A percentile compares a stretch with the other conserved stretches of the same genome.
Conservation (phyloP, 768 basidiomycete species). For the Termitomyces sp. region DNA sequence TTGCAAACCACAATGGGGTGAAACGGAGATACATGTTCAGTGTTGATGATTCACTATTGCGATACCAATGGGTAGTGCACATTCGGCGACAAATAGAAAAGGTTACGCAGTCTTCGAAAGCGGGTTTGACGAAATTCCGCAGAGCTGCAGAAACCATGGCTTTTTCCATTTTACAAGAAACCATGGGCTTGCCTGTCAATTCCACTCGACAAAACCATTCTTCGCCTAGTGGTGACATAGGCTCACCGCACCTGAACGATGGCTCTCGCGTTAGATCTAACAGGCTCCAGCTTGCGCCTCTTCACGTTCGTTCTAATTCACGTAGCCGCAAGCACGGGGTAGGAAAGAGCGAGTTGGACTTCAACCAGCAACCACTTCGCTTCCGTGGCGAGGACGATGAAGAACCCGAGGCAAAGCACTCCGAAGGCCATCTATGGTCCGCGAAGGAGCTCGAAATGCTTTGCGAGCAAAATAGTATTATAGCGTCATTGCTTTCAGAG, state of each 20-base stretch:
- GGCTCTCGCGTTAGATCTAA: constrained; percentile 14
- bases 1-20: constrained; percentile 58
- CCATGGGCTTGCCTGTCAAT: constrained; percentile 39
- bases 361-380: constrained; percentile 26
- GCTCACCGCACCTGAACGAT: constrained; percentile 6
- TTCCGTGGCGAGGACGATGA: constrained; percentile 11
- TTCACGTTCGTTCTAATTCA: constrained; percentile 62
- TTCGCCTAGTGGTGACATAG: constrained; percentile 25
- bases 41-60: constrained; percentile 73
- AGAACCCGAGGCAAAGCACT: constrained; percentile 18
- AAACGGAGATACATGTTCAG: constrained; percentile 96
- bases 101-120: constrained; percentile 31
- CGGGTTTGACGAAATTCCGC: constrained; percentile 43
- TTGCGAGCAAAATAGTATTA: constrained; percentile 87
- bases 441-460: constrained; percentile 81
- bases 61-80: constrained; percentile 69
- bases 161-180: constrained; percentile 83
- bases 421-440: constrained; percentile 60
- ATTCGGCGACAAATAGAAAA: constrained; percentile 66
- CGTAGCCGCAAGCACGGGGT: constrained; percentile 62
- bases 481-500: constrained; percentile 69
- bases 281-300: constrained; percentile 21
- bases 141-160: constrained; percentile 73
- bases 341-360: constrained; percentile 62
- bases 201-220: constrained; percentile 20